phyloP scores from a whole-genome alignment of 2,329 filamentous ascomycete genomes.

The Neonectria magnoliae region DNA sequence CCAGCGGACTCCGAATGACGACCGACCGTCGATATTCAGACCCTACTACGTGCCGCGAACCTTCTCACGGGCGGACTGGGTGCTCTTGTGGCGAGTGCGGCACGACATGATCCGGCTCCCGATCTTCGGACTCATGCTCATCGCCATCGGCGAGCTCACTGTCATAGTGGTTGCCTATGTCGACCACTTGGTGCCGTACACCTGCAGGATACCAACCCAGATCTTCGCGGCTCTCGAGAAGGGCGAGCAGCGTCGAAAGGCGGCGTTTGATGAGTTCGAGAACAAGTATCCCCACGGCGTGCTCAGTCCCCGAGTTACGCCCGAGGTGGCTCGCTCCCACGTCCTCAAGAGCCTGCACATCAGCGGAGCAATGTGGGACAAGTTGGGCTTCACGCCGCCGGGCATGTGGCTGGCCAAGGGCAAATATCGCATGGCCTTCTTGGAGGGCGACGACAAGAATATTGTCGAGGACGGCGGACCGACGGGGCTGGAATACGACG shows the following conservation, averaged over 20 bases:
- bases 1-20: constrained; percentile 61
- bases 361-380: constrained; percentile 61
- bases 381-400: constrained; percentile 58
- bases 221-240: constrained; percentile 65
- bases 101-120: constrained; percentile 83
- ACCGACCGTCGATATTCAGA: constrained; percentile 55
- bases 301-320: constrained; percentile 46
- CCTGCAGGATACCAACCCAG: constrained; percentile 85
- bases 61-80: constrained; percentile 72
- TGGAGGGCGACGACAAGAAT: constrained; percentile 77
- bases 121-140: constrained; percentile 77
- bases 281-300: constrained; percentile 48
- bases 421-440: constrained; percentile 65
- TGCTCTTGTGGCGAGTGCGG: constrained; percentile 73
- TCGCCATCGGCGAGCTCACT: constrained; percentile 87
- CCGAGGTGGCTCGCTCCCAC: constrained; percentile 47
- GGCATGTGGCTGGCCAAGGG: constrained; percentile 65
- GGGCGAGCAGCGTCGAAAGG: constrained; percentile 61
- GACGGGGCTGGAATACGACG: constrained; percentile 65
- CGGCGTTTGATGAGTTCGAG: constrained; percentile 58
- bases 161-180: constrained; percentile 80
- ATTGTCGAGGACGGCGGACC: constrained; percentile 70
- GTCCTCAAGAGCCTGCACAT: constrained; percentile 57
- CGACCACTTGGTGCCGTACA: constrained; percentile 76
- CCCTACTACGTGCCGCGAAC: constrained; percentile 48